Evolutionary conservation across 352 stramenopile genomes (phyloP), one percentile per base, ranked within the genome.

Genomic region (Detonula confervacea): DNA sequence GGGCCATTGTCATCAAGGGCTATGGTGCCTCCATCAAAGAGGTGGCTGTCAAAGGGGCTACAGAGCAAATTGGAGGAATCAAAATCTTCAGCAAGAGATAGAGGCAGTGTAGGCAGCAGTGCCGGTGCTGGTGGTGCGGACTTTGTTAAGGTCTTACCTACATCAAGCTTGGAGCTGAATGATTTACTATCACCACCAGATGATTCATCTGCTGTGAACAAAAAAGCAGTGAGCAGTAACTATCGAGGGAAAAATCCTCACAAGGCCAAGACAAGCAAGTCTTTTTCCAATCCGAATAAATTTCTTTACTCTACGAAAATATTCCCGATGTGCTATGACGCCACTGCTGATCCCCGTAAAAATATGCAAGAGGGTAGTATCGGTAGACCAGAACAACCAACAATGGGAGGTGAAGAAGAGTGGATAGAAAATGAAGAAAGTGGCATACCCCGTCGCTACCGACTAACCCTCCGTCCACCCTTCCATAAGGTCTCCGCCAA

Each of bases 281-380:
- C 64, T 24, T 66, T 83, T 35, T 57, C 69, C 4, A 88, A 88
- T 56, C 66, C 87, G 49, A 92, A 92, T 72, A 92, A 91, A 71
- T 47, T 89, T 7, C 33, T 92, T 1, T 87, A 89, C 54, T 86
- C 66, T 4, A 46, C 24, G 2, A 60, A 74, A 20, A 18, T 83
- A 12, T 87, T 80, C 46, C 61, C 71, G n/a, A 30, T 83, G 3
- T 87, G 73, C 62, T 92, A 90, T 55, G 73, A 92, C 54, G 78
- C 75, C 11, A 80, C 68, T 22, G 73, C 60, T 12, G 78, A 85
- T 57, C 52, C 63, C 49, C 60, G 79, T 54, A 78, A 73, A 20
- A 78, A 61, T 65, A 51, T 25, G 0, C 20, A 51, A 14, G 61
- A 72, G 8, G 51, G 57, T 66, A 30, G 16, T 27, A 64, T 9